Percentiles rank a stretch among this genome's conserved stretches.
These are phyloP conservation scores for Tritrichomonas musculus DNA, from an alignment of 208 protist species.

Conservation along the genomic window DNA sequence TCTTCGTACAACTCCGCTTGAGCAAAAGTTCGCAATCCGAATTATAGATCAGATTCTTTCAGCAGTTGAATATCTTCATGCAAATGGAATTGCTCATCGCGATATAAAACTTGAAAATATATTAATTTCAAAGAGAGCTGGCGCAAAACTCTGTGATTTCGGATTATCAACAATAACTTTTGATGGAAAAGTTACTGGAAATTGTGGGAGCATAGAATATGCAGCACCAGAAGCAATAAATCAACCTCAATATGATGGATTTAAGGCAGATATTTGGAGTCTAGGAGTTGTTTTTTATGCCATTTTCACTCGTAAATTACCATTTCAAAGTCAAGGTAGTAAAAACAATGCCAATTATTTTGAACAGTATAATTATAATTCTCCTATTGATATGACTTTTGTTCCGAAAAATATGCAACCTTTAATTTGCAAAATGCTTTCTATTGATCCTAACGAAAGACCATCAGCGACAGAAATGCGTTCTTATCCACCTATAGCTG, in stretches of 20 bases:
- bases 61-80: not conserved
- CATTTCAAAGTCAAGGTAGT: not conserved
- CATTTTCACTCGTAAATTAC: not conserved
- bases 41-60: not conserved
- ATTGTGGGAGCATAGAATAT: not conserved
- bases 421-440: not conserved
- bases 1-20: not conserved
- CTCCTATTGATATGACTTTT: not conserved
- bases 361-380: not conserved
- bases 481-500: no score
- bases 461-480: no score
- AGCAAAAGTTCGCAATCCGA: not conserved
- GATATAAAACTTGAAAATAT: slow-evolving; percentile 24
- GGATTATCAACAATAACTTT: not conserved
- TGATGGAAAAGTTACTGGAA: not conserved
- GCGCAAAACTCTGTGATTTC: not conserved
- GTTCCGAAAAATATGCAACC: not conserved
- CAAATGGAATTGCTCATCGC: not conserved
- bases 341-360: no score
- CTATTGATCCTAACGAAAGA: no score
- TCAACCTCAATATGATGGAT: not conserved
- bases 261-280: slow-evolving; percentile 24
- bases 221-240: not conserved
- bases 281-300: not conserved
- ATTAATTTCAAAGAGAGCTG: not conserved